Conservation (phyloP, 768 basidiomycete genomes). For the Pulveroboletus sp. region DNA sequence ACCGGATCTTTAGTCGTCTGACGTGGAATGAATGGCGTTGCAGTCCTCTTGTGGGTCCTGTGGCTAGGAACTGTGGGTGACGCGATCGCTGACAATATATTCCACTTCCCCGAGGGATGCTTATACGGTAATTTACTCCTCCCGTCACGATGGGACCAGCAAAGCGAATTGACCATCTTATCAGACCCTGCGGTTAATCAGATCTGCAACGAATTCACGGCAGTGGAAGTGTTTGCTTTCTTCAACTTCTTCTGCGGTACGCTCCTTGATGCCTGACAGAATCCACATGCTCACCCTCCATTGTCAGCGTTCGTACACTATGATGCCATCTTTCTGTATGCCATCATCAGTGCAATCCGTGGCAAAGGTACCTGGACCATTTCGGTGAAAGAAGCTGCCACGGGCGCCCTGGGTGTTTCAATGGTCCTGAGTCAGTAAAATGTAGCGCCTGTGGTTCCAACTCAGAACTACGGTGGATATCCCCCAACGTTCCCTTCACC, state of each 20-base stretch:
- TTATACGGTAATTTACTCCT: slow-evolving; percentile 7
- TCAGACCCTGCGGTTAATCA: slow-evolving; percentile 10
- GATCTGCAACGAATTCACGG: slow-evolving; percentile 18
- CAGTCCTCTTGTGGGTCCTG: slow-evolving; percentile 22
- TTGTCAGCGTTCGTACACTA: slow-evolving; percentile 25
- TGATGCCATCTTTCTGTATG: slow-evolving; percentile 19
- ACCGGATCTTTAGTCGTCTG: neutral
- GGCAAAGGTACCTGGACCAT: slow-evolving; percentile 23
- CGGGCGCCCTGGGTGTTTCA: neutral
- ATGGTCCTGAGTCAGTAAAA: slow-evolving; percentile 10
- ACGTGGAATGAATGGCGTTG: neutral
- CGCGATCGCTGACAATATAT: slow-evolving; percentile 5
- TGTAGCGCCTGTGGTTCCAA: slow-evolving; percentile 2
- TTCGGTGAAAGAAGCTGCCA: slow-evolving; percentile 21
- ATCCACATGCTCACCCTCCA: neutral
- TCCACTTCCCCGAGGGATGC: slow-evolving; percentile 19
- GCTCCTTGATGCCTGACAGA: neutral
- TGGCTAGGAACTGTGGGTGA: slow-evolving; percentile 20
- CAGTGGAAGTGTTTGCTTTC: slow-evolving; percentile 21
- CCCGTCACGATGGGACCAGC: neutral
- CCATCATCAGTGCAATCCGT: slow-evolving; percentile 19
- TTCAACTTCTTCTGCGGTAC: slow-evolving; percentile 23
- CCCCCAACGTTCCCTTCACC: neutral
- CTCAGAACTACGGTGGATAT: slow-evolving; percentile 4
- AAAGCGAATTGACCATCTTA: neutral